Conservation (phyloP, 257 asterid species). For the Nemophila menziesii region DNA sequence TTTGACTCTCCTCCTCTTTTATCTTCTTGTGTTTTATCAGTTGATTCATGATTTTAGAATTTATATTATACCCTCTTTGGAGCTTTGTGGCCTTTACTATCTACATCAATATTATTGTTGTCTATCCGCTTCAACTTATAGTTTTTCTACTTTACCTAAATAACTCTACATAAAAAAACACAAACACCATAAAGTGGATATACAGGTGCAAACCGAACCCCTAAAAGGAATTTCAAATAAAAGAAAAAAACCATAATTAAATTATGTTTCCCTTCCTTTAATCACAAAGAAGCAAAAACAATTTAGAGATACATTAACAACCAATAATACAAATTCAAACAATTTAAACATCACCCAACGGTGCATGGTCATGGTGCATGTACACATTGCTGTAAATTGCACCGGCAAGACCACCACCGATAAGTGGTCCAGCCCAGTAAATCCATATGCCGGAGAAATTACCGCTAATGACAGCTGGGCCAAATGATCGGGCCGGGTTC, state of each 20-base stretch:
- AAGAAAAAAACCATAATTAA: constrained; percentile 18
- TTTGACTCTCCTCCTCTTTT: too few species aligned
- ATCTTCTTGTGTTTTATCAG: too few species aligned
- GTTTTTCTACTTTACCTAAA: too few species aligned
- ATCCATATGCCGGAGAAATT: constrained; percentile 55
- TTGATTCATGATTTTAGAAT: too few species aligned
- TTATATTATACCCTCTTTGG: too few species aligned
- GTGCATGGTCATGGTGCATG: constrained; percentile 41
- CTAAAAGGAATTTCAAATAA: neutral
- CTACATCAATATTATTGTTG: too few species aligned
- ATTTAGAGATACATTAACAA: constrained; percentile 19
- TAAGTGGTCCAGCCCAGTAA: constrained; percentile 86
- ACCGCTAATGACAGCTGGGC: constrained; percentile 67
- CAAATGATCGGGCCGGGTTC: constrained; percentile 92
- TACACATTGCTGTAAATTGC: constrained; percentile 40
- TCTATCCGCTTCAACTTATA: too few species aligned
- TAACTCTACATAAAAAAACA: constrained; percentile 20
- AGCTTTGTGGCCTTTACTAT: too few species aligned
- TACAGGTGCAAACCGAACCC: constrained; percentile 28
- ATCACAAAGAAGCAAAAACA: constrained; percentile 13
- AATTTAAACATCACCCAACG: constrained; percentile 40
- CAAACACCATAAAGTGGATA: constrained; percentile 19
- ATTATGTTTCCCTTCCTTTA: constrained; percentile 15
- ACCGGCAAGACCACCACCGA: constrained; percentile 87
- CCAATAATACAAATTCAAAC: constrained; percentile 6